These are phyloP conservation scores for Lipomyces japonicus DNA, from an alignment of 805 yeast species.

Conservation along the genomic window DNA sequence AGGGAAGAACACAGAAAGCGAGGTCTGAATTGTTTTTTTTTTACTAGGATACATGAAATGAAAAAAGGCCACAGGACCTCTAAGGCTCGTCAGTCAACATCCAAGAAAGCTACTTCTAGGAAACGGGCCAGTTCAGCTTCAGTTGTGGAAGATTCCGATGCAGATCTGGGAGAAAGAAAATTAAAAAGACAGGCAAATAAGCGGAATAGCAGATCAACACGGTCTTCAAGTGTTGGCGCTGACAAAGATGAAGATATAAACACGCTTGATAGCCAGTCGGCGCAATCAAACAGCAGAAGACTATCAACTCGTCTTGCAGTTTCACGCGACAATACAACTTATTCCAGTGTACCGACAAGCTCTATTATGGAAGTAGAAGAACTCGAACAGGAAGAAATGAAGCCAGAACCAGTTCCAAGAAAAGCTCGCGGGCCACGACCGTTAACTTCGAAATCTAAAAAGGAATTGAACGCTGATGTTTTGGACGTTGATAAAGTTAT, in stretches of 20 bases:
- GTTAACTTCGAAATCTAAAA: constrained; percentile 31
- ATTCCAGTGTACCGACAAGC: constrained; percentile 7
- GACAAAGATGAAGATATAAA: background rate
- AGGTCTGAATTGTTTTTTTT: constrained; percentile 44
- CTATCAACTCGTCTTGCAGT: constrained; percentile 2
- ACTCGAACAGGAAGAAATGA: background rate
- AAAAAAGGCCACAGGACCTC: constrained; percentile 10
- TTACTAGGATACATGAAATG: constrained; percentile 28
- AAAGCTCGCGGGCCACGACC: constrained; percentile 25
- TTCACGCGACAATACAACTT: constrained; percentile 1
- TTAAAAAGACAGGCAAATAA: constrained; percentile 11
- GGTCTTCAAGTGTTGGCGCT: constrained; percentile 4
- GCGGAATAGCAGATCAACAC: constrained; percentile 6
- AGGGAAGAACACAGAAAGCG: constrained; percentile 51
- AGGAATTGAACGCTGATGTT: background rate
- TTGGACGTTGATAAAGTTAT: background rate
- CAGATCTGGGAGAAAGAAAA: constrained; percentile 8
- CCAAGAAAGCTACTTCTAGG: constrained; percentile 4
- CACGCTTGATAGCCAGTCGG: background rate
- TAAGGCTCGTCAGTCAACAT: constrained; percentile 5
- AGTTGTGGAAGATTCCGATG: constrained; percentile 6
- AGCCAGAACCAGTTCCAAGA: constrained; percentile 3
- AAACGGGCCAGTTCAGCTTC: constrained; percentile 19
- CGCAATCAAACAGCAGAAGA: background rate
- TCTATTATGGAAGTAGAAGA: constrained; percentile 13